A percentile compares a stretch with the other conserved stretches of the same genome.
These are phyloP conservation scores for Pseudogymnoascus sp. DNA, from an alignment of 2,329 filamentous ascomycete genomes.

Conservation along the genomic window DNA sequence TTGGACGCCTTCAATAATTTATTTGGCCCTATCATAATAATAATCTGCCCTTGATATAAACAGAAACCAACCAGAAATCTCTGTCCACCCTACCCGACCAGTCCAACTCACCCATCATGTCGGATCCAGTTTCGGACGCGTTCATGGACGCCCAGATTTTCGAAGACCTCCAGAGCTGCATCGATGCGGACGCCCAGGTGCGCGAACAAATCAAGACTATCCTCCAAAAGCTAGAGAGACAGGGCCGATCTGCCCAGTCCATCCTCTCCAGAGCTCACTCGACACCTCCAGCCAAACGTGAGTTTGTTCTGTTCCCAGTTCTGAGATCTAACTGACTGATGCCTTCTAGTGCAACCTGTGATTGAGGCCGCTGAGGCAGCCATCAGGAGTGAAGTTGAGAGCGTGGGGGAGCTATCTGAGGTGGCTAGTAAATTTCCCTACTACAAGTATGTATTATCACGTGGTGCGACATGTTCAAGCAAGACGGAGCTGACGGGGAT, in stretches of 20 bases:
- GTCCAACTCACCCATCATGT: neutral
- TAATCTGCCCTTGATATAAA: neutral
- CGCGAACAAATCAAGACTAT: conserved; percentile 79
- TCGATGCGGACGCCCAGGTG: conserved; percentile 78
- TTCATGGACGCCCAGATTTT: conserved; percentile 68
- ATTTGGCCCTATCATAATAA: neutral
- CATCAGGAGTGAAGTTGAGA: conserved; percentile 65
- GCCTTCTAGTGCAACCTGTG: conserved; percentile 53
- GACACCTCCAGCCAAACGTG: conserved; percentile 60
- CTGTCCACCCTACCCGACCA: neutral
- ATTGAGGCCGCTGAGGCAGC: conserved; percentile 61
- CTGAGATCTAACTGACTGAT: neutral
- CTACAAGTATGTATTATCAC: conserved; percentile 63
- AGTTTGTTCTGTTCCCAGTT: conserved; percentile 24
- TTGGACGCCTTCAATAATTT: neutral
- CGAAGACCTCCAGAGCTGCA: conserved; percentile 76
- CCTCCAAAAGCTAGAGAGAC: conserved; percentile 73
- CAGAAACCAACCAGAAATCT: neutral
- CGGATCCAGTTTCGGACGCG: neutral
- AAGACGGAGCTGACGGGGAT: conserved; percentile 12
- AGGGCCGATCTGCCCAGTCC: conserved; percentile 74
- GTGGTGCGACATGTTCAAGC: neutral
- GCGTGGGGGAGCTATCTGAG: conserved; percentile 60
- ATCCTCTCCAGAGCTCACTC: conserved; percentile 85
- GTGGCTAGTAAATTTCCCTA: conserved; percentile 84